Evolutionary conservation across 2,329 filamentous ascomycete species (phyloP), one percentile per base, ranked within the genome.

Genomic region (Aureobasidium lini): DNA sequence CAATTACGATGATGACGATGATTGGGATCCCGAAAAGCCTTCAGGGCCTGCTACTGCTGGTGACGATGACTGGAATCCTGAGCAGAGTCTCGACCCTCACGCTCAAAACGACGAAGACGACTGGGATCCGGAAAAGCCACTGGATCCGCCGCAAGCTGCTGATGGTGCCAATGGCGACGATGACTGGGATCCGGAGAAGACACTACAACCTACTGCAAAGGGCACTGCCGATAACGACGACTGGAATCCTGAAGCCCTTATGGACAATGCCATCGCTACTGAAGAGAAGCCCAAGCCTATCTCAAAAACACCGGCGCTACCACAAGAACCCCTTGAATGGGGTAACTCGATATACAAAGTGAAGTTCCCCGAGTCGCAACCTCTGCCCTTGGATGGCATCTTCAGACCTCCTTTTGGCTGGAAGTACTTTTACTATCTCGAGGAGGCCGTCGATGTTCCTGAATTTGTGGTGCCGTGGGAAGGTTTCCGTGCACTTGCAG

Each of bases 401-500:
- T 99, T 99, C 76, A 86, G 94, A 5, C 94, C 94, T 5, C 90
- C 94, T 0, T 97, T 91, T 70, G 94, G 93, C 52, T 97, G 94
- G 92, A 96, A 94, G 73, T 99, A 99, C 76, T 95, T 85, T 70
- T 99, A 96, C 78, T 95, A 91, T 73, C 84, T 99, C 60, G 87
- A 94, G 68, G 94, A 99, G 75, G 94, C 94, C 0, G 94, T 99
- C 18, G 93, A 97, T 72, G 90, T 96, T 7, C 93, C 94, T 2
- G 94, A 99, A 76, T 99, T 96, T 71, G 93, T 99, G 1, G 94
- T 99, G 1, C 94, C 94, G 0, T 99, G 94, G 93, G 92, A 96
- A 72, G 92, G 91, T 1, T 97, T 99, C 77, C 89, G 94, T 75
- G 92, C 90, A 68, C 78, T 97, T 67, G 94, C 94, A 16, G 92